These are phyloP conservation scores for Ophiostoma quercus DNA, from an alignment of 2,329 filamentous ascomycete genomes.

Conservation along the genomic window DNA sequence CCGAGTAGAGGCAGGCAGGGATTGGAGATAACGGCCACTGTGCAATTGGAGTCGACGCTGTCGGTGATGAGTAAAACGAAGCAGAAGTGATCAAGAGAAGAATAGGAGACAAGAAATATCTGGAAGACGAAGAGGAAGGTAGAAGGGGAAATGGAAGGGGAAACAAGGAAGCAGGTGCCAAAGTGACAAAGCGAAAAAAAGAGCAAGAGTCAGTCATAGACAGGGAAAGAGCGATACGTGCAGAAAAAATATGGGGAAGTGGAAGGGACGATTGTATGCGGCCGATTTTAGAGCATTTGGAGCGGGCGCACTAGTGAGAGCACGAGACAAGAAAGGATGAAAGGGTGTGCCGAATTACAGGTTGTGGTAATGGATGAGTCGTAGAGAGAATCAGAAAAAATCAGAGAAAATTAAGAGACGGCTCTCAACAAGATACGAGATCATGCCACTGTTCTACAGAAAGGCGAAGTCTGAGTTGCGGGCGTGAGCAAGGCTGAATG, in stretches of 20 bases:
- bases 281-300: constrained; percentile 10
- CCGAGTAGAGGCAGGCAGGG: constrained; percentile 16
- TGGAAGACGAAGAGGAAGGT: constrained; percentile 1
- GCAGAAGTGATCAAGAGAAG: neutral
- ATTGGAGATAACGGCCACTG: neutral
- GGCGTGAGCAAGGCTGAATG: neutral
- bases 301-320: constrained; percentile 16
- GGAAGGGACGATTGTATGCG: constrained; percentile 16
- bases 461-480: neutral
- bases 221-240: constrained; percentile 18
- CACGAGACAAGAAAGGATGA: constrained; percentile 17
- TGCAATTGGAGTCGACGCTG: neutral
- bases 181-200: constrained; percentile 15
- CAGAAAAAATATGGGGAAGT: constrained; percentile 24
- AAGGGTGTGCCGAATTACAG: neutral
- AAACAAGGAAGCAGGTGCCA: constrained; percentile 19
- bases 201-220: constrained; percentile 17
- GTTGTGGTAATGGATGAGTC: too few relatives aligned
- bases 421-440: neutral
- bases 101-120: neutral
- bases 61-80: neutral
- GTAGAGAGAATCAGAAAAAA: neutral
- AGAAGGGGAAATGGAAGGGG: constrained; percentile 8
- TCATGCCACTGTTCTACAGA: neutral
- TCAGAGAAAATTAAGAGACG: neutral